Evolutionary conservation across 192 early-diverging fungal species (phyloP).

Genomic region (Podila minutissima): DNA sequence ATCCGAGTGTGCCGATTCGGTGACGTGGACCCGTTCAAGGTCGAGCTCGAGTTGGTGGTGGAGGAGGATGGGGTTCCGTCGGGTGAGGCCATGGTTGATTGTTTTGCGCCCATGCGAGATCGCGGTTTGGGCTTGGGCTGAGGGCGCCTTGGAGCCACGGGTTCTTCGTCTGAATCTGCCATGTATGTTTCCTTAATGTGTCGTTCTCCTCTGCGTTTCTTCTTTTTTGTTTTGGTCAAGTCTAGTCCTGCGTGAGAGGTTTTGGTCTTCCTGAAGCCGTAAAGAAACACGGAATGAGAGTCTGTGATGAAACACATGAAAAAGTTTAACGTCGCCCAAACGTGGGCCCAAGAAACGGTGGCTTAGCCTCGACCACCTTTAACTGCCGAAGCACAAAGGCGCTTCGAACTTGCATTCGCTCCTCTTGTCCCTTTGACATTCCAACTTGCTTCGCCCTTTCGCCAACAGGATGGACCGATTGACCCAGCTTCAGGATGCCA

Average conservation of each 20-base stretch:
- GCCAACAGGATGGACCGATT: conserved; percentile 58
- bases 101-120: neutral
- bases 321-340: too few relatives aligned
- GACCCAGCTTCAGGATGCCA: conserved; percentile 64
- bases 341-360: too few relatives aligned
- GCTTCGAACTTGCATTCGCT: neutral
- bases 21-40: too few relatives aligned
- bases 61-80: neutral
- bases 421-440: neutral
- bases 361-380: too few relatives aligned
- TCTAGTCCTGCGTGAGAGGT: neutral
- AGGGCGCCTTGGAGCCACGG: conserved; percentile 3
- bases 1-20: conserved; percentile 6
- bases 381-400: neutral
- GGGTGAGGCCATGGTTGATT: neutral
- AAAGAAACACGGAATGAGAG: too few relatives aligned
- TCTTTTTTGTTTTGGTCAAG: neutral
- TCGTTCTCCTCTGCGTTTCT: neutral
- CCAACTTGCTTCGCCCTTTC: neutral
- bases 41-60: neutral
- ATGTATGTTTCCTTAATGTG: neutral
- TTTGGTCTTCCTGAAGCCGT: too few relatives aligned
- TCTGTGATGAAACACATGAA: too few relatives aligned
- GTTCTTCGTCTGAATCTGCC: conserved; percentile 26
- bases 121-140: neutral